phyloP scores from a whole-genome alignment of 495 filamentous ascomycete species.

The Lentithecium fluviatile region DNA sequence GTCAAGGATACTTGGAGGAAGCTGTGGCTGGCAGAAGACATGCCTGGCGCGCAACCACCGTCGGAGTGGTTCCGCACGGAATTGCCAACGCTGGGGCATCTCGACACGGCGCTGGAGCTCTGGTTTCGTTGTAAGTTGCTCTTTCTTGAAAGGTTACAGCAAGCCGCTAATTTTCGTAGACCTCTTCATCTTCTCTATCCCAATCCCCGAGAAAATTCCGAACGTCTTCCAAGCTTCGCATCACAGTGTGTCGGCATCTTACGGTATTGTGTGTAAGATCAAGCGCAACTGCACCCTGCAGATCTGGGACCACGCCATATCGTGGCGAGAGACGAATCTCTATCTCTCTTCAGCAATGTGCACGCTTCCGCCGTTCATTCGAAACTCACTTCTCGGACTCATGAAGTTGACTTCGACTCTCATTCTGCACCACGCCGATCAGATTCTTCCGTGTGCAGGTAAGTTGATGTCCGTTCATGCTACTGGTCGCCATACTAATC shows the following conservation, averaged over 20 bases:
- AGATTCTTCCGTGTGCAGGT: constrained; percentile 59
- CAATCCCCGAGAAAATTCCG: constrained; percentile 62
- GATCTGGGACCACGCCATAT: constrained; percentile 69
- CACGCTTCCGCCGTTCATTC: constrained; percentile 58
- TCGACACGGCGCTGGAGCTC: constrained; percentile 58
- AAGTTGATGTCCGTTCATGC: too few relatives aligned
- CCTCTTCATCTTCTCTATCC: constrained; percentile 68
- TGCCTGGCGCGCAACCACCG: constrained; percentile 54
- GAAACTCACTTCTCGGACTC: constrained; percentile 55
- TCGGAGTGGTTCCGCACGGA: constrained; percentile 59
- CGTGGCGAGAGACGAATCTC: constrained; percentile 62
- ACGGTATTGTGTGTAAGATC: constrained; percentile 66
- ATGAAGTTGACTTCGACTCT: constrained; percentile 60
- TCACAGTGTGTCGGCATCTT: constrained; percentile 63
- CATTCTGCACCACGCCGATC: constrained; percentile 63
- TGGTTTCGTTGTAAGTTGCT: constrained; percentile 56
- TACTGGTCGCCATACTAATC: background rate
- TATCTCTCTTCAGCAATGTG: constrained; percentile 61
- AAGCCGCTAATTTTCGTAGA: constrained; percentile 17
- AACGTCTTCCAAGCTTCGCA: constrained; percentile 67
- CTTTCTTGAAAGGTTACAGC: background rate
- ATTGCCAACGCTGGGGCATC: constrained; percentile 56
- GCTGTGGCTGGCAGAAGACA: constrained; percentile 59
- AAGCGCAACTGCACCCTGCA: constrained; percentile 60
- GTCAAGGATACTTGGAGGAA: constrained; percentile 62